phyloP scores from a whole-genome alignment of 2,329 filamentous ascomycete species.

The Coniella lustricola region DNA sequence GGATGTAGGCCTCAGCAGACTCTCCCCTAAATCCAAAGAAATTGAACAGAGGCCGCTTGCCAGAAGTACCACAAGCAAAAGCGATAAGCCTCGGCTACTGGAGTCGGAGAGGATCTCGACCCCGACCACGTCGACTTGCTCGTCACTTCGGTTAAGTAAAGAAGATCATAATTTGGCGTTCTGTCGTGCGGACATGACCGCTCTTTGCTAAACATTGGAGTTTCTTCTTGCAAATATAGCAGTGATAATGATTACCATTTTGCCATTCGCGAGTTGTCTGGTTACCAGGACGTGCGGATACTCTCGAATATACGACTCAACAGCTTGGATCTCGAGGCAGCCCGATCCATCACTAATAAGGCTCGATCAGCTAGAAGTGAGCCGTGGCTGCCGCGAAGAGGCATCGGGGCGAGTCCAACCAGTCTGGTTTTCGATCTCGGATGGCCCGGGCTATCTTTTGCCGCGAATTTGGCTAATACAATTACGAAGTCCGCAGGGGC shows the following conservation, averaged over 20 bases:
- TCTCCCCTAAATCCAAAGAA: constrained; percentile 35
- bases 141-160: not conserved
- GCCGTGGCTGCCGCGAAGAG: constrained; percentile 5
- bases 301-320: constrained; percentile 7
- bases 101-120: not conserved
- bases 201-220: no score
- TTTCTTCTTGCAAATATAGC: no score
- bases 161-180: not conserved
- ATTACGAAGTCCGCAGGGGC: not conserved
- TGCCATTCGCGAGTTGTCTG: not conserved
- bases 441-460: not conserved
- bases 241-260: not conserved
- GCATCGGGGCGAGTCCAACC: constrained; percentile 17
- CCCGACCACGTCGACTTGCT: not conserved
- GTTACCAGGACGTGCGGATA: constrained; percentile 1
- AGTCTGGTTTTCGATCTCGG: constrained; percentile 2
- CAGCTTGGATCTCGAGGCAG: constrained; percentile 11
- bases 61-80: constrained; percentile 8
- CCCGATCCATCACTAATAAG: constrained; percentile 8
- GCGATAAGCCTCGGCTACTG: constrained; percentile 6
- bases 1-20: constrained; percentile 32
- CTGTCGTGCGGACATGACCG: no score
- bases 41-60: constrained; percentile 26
- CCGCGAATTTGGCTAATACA: not conserved
- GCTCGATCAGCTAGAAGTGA: not conserved